Evolutionary conservation across 495 filamentous ascomycete species (phyloP).

Genomic region (Letharia lupina): DNA sequence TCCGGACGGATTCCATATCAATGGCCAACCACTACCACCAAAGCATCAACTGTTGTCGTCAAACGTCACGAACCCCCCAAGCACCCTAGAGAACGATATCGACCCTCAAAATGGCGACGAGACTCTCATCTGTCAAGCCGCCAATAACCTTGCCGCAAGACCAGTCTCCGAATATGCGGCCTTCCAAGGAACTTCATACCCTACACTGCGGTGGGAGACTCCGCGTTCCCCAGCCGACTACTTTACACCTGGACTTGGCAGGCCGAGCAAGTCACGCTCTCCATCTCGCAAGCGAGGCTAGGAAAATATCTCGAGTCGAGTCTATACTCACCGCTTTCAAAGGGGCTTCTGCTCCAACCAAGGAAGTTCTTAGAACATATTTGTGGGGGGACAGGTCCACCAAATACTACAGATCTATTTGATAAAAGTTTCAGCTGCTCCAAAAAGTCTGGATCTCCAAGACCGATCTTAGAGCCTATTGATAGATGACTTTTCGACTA

Average conservation of each 20-base stretch:
- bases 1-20: not conserved
- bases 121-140: not conserved
- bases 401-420: not conserved
- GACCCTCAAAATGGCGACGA: not conserved
- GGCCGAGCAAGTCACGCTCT: not conserved
- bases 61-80: not conserved
- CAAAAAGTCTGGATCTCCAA: no score
- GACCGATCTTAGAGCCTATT: no score
- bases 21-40: not conserved
- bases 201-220: not conserved
- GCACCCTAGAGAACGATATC: not conserved
- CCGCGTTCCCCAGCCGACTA: not conserved
- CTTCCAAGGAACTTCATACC: not conserved
- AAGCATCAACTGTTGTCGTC: not conserved
- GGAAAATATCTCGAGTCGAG: not conserved
- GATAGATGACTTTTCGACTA: no score
- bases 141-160: not conserved
- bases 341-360: not conserved
- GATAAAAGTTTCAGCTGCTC: no score
- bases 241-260: not conserved
- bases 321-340: not conserved
- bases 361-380: no score
- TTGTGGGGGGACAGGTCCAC: no score
- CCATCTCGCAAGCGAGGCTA: not conserved
- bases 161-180: not conserved